Base-by-base conservation (phyloP, 345 rosid species). In the Melaleuca quinquenervia region DNA sequence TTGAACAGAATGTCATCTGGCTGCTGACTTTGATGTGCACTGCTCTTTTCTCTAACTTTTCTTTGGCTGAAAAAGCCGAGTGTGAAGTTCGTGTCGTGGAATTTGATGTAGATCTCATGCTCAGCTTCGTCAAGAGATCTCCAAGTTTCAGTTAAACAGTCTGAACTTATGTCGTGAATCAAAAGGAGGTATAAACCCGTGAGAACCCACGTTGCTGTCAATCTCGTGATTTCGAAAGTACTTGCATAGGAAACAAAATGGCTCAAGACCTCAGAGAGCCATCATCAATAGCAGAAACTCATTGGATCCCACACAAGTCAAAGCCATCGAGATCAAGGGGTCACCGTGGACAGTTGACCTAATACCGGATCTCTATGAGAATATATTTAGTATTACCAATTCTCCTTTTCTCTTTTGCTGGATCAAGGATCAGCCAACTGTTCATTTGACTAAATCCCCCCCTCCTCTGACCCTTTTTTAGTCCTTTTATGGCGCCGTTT, bases 271-370 rank as follows among this genome's bases (percentile, higher is more conserved):
- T 3, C 45, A 56, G 51, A 45, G 24, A 15, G 51, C 24, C 62
- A 44, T 56, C 70, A 26, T 84, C 6, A 56, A 60, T 12, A 41
- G 11, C 29, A 27, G 74, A 9, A 32, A 74, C 52, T 78, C 84
- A 51, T 26, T 32, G 83, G 83, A 74, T 36, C 83, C 83, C 86
- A 26, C 58, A 8, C 36, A 76, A n/a, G 83, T 74, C 51, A 76
- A 53, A 76, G 83, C 60, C 64, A 78, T 74, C 58, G 16, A 53
- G 21, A 85, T 52, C 70, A 70, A 70, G 78, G 78, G 45, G 45
- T 70, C 87, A 53, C 32, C 82, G 51, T 76, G 83, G 83, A 53
- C 87, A 45, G 87, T 85, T 85, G 87, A 85, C 84, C 87, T 78
- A 76, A 85, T 78, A 76, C 5, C 83, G 86, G 86, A 85, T 85